Evolutionary conservation across 495 filamentous ascomycete species (phyloP).

Genomic region (Trichocladium uniseriatum): DNA sequence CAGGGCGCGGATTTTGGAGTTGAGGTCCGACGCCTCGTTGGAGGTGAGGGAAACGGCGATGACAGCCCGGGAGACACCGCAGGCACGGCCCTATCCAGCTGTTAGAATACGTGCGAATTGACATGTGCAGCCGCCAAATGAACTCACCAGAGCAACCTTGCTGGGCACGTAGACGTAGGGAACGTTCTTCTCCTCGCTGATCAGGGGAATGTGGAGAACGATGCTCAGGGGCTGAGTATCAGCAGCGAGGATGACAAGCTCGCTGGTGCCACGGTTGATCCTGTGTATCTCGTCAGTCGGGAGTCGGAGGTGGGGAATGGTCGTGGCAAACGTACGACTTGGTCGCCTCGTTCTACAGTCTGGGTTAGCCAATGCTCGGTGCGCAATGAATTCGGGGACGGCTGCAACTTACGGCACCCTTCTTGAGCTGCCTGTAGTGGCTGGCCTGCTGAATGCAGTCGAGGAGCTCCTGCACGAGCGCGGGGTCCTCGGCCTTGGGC

Average conservation of each 20-base stretch:
- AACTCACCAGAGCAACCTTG: constrained; percentile 15
- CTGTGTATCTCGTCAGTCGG: constrained; percentile 2
- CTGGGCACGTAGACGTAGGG: constrained; percentile 52
- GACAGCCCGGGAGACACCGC: constrained; percentile 77
- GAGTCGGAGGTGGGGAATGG: not conserved
- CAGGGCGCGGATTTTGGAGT: constrained; percentile 69
- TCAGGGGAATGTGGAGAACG: constrained; percentile 81
- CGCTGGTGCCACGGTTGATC: constrained; percentile 77
- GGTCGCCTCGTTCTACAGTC: constrained; percentile 46
- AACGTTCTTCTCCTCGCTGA: constrained; percentile 56
- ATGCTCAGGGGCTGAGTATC: constrained; percentile 83
- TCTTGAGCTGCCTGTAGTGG: constrained; percentile 82
- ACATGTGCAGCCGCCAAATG: not conserved
- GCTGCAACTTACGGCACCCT: constrained; percentile 48
- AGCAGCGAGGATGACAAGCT: constrained; percentile 81
- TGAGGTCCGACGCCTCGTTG: constrained; percentile 86
- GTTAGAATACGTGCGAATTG: constrained; percentile 22
- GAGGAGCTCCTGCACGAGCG: constrained; percentile 69
- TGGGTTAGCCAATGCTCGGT: not conserved
- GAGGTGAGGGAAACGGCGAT: constrained; percentile 83
- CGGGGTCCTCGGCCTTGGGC: constrained; percentile 72
- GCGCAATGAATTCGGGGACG: not conserved
- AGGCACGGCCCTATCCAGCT: constrained; percentile 50
- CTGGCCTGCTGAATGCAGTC: constrained; percentile 81
- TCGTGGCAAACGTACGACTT: constrained; percentile 46